Evolutionary conservation across 768 basidiomycete genomes (phyloP).

Genomic region (Mycena amicta): DNA sequence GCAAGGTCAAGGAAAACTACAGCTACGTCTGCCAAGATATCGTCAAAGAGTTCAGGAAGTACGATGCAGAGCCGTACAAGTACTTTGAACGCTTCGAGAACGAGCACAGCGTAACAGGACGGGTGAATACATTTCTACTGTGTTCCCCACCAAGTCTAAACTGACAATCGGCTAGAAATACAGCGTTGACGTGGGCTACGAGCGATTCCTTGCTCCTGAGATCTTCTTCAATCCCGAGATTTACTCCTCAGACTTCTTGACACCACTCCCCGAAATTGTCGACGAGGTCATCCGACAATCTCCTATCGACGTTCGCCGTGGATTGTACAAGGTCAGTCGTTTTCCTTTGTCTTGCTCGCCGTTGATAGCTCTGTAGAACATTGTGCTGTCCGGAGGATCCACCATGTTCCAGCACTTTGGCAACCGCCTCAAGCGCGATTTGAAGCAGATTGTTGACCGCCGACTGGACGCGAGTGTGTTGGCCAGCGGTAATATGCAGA

Average conservation of each 20-base stretch:
- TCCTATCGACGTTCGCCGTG: constrained; percentile 95
- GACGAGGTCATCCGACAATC: constrained; percentile 95
- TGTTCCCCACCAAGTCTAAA: neutral
- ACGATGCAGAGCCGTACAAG: constrained; percentile 94
- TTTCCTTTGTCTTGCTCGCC: neutral
- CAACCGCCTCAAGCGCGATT: constrained; percentile 92
- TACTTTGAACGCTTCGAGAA: constrained; percentile 93
- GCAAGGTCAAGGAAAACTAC: constrained; percentile 96
- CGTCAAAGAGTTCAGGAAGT: constrained; percentile 98
- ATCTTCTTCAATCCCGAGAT: constrained; percentile 99
- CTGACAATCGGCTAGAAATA: constrained; percentile 69
- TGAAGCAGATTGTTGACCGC: constrained; percentile 92
- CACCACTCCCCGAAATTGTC: constrained; percentile 93
- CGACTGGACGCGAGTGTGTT: constrained; percentile 77
- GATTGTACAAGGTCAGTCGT: constrained; percentile 80
- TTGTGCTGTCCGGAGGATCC: constrained; percentile 94
- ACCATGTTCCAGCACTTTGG: constrained; percentile 99
- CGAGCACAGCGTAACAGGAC: constrained; percentile 89
- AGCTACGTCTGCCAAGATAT: constrained; percentile 99
- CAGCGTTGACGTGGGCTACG: constrained; percentile 91
- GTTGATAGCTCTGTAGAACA: constrained; percentile 61
- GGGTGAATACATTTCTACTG: constrained; percentile 56
- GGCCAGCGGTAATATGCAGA: constrained; percentile 73
- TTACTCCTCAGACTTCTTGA: constrained; percentile 95
- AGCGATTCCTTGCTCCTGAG: constrained; percentile 98